Evolutionary conservation across 345 rosid genomes (phyloP).

Genomic region (Geranium rotundifolium): DNA sequence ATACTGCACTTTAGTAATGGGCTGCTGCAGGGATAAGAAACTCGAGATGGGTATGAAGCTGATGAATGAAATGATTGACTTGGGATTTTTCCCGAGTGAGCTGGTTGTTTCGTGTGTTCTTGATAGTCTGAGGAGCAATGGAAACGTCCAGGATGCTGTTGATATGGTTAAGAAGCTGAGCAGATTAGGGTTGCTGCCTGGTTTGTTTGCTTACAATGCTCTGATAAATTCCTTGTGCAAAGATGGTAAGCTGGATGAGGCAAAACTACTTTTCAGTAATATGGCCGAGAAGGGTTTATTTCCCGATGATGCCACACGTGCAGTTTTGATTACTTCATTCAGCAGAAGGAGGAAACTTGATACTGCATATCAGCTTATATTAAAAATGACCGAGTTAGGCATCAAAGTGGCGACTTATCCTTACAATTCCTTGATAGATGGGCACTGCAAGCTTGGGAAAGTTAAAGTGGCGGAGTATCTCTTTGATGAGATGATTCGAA

Average conservation of each 20-base stretch:
- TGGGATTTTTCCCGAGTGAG: constrained; percentile 53
- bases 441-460: constrained; percentile 66
- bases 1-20: constrained; percentile 57
- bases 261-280: constrained; percentile 45
- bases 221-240: constrained; percentile 64
- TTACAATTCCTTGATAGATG: constrained; percentile 67
- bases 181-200: constrained; percentile 40
- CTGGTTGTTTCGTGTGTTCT: constrained; percentile 54
- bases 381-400: constrained; percentile 42
- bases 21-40: constrained; percentile 56
- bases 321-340: constrained; percentile 66
- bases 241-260: constrained; percentile 42
- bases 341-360: constrained; percentile 67
- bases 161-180: constrained; percentile 41
- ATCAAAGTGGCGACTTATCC: constrained; percentile 51
- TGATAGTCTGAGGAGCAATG: constrained; percentile 65
- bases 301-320: constrained; percentile 57
- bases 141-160: constrained; percentile 42
- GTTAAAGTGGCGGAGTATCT: constrained; percentile 39
- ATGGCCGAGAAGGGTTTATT: constrained; percentile 37
- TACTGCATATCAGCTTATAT: constrained; percentile 36
- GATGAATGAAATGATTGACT: constrained; percentile 58
- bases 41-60: constrained; percentile 39
- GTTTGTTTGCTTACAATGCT: constrained; percentile 63
- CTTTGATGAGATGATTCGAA: constrained; percentile 43